Percentiles rank a stretch among this genome's conserved stretches.
Conservation (phyloP, 441 rosid genomes). For the Populus hybrid region DNA sequence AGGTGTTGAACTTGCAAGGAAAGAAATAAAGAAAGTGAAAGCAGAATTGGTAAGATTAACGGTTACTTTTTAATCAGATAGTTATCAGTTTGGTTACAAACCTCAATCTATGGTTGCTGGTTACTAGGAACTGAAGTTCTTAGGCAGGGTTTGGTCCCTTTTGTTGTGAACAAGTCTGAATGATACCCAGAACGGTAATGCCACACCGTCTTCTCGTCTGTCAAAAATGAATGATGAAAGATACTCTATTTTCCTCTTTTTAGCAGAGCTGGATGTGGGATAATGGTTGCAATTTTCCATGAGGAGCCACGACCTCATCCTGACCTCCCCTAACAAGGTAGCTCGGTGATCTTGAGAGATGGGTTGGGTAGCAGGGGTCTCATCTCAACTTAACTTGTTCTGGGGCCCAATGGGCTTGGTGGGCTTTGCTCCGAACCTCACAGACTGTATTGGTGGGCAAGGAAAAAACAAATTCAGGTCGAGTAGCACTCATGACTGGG, state of each 20-base stretch:
- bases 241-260: neutral
- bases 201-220: neutral
- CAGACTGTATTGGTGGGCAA: neutral
- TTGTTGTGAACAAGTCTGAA: neutral
- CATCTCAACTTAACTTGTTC: neutral
- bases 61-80: neutral
- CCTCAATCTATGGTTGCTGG: neutral
- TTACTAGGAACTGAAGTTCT: neutral
- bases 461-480: neutral
- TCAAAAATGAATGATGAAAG: neutral
- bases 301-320: neutral
- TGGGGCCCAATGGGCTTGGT: neutral
- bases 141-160: neutral
- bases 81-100: neutral
- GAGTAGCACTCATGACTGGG: neutral
- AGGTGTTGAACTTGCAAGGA: constrained; percentile 72
- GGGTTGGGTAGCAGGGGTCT: neutral
- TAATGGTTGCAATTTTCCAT: neutral
- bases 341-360: neutral
- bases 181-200: neutral
- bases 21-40: constrained; percentile 67
- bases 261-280: neutral
- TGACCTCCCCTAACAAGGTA: neutral
- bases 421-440: neutral
- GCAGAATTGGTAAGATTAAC: constrained; percentile 58